Percentiles rank a stretch among this genome's conserved stretches.
Evolutionary conservation across 2,329 filamentous ascomycete genomes (phyloP).

Genomic region (Neofusicoccum kwambonambiense): DNA sequence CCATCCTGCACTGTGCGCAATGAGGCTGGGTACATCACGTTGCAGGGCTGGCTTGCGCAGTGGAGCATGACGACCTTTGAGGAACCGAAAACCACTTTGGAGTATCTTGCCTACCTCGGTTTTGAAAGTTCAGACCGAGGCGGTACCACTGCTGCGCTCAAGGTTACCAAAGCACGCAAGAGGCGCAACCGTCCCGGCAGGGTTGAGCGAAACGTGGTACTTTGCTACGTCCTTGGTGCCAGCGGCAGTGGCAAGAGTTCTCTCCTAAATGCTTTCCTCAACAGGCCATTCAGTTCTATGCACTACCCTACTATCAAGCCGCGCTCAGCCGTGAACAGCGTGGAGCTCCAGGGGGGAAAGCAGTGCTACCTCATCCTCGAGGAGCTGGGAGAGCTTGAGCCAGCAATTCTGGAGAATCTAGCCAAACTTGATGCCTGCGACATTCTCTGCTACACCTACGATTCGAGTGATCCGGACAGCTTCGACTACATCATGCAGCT

Average conservation of each 20-base stretch:
- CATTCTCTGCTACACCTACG: constrained; percentile 91
- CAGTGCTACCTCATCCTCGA: constrained; percentile 96
- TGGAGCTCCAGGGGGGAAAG: constrained; percentile 91
- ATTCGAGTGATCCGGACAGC: constrained; percentile 93
- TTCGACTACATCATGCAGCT: constrained; percentile 88
- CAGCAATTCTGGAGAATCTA: constrained; percentile 88
- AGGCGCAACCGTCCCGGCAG: constrained; percentile 75
- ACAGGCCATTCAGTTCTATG: constrained; percentile 76
- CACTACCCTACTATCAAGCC: constrained; percentile 96
- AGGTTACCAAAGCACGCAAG: constrained; percentile 89
- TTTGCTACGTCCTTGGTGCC: constrained; percentile 88
- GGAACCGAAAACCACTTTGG: constrained; percentile 89
- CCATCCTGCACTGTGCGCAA: constrained; percentile 93
- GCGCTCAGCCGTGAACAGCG: constrained; percentile 89
- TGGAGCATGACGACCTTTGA: constrained; percentile 99
- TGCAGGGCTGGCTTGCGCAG: constrained; percentile 97
- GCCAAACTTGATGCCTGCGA: constrained; percentile 90
- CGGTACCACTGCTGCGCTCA: constrained; percentile 79
- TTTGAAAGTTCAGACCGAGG: constrained; percentile 78
- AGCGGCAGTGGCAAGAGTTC: constrained; percentile 87
- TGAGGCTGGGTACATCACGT: constrained; percentile 89
- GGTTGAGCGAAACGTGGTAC: constrained; percentile 90
- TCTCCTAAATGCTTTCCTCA: constrained; percentile 86
- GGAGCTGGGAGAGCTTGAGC: constrained; percentile 92
- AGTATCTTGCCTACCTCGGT: constrained; percentile 93